phyloP scores from a whole-genome alignment of 495 filamentous ascomycete species.

The Jackrogersella multiformis region DNA sequence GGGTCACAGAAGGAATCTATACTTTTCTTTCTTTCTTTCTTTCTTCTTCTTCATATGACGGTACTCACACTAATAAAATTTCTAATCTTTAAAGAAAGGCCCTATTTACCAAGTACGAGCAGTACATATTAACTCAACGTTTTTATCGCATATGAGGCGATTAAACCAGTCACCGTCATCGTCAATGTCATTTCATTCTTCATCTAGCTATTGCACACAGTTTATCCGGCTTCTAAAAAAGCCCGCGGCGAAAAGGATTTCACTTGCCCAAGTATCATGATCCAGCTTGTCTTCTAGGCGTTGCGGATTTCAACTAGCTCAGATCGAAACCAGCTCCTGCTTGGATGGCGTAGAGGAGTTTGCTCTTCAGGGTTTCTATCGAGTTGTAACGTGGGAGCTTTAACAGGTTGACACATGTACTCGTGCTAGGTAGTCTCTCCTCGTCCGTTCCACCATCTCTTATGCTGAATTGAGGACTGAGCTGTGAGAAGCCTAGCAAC shows the following conservation, averaged over 20 bases:
- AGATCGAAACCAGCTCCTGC: conserved; percentile 96
- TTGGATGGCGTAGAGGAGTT: conserved; percentile 89
- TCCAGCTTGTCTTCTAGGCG: not conserved
- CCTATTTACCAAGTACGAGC: too few relatives aligned
- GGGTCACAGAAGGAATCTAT: not conserved
- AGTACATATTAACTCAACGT: too few relatives aligned
- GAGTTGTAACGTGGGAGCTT: conserved; percentile 88
- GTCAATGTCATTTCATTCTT: conserved; percentile 1
- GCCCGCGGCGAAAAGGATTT: not conserved
- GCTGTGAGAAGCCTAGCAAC: conserved; percentile 84
- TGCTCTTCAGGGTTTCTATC: conserved; percentile 70
- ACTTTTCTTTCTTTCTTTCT: too few relatives aligned
- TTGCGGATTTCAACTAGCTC: conserved; percentile 58
- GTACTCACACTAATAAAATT: too few relatives aligned
- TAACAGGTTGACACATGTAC: conserved; percentile 94
- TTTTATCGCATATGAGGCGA: not conserved
- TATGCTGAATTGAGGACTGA: conserved; percentile 90
- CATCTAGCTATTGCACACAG: conserved; percentile 8
- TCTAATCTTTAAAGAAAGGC: too few relatives aligned
- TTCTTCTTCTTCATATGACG: too few relatives aligned
- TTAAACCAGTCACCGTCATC: not conserved
- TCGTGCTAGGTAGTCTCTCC: conserved; percentile 85
- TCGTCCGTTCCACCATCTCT: conserved; percentile 85
- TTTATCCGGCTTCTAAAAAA: not conserved
- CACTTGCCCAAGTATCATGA: not conserved